phyloP scores from a whole-genome alignment of 176 grass and related monocot genomes.

The Ensete glaucum region DNA sequence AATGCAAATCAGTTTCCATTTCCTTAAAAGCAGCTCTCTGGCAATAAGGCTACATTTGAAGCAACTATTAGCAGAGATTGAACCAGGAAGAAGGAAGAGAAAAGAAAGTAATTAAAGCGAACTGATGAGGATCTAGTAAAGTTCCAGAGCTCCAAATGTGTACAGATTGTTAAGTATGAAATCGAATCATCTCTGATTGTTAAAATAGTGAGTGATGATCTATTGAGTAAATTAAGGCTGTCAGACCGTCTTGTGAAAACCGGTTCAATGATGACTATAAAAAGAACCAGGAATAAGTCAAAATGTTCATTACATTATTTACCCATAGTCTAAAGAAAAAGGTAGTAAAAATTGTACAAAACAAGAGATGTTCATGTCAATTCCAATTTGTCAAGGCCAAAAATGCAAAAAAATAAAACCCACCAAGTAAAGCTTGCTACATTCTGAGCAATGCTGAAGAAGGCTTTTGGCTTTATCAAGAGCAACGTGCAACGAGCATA shows the following conservation, averaged over 20 bases:
- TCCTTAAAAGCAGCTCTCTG: neutral
- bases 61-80: no score
- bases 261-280: no score
- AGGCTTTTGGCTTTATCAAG: constrained; percentile 31
- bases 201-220: neutral
- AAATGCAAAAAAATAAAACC: neutral
- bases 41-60: no score
- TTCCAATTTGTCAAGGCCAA: neutral
- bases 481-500: constrained; percentile 29
- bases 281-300: no score
- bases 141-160: neutral
- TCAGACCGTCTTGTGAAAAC: neutral
- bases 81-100: neutral
- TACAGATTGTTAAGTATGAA: neutral
- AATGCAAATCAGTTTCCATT: neutral
- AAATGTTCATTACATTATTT: neutral
- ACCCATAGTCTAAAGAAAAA: neutral
- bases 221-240: neutral
- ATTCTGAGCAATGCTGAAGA: constrained; percentile 33
- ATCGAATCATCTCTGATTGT: neutral
- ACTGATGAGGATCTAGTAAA: neutral
- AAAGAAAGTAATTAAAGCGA: neutral
- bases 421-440: constrained; percentile 44
- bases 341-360: neutral
- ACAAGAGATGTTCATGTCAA: neutral